A percentile compares a stretch with the other conserved stretches of the same genome.
These are phyloP conservation scores for Usnea hakonensis DNA, from an alignment of 495 filamentous ascomycete genomes.

Conservation along the genomic window DNA sequence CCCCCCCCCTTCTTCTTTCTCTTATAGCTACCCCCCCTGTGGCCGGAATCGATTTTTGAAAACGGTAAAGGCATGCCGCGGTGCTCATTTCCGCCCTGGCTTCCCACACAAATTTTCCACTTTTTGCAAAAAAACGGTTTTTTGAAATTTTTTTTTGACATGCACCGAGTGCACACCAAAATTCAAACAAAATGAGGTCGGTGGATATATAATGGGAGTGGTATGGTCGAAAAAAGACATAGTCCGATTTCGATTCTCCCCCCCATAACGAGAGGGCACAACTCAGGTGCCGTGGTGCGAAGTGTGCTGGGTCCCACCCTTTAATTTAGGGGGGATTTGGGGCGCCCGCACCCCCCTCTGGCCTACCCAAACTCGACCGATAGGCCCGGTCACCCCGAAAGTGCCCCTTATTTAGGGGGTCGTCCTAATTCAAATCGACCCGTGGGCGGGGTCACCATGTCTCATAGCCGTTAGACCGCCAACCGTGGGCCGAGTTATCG, in stretches of 20 bases:
- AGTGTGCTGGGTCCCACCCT: background rate
- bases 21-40: background rate
- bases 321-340: background rate
- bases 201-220: background rate
- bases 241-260: background rate
- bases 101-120: background rate
- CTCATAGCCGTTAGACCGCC: conserved; percentile 15
- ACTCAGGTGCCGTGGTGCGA: background rate
- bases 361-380: background rate
- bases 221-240: background rate
- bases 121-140: conserved; percentile 7
- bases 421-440: background rate
- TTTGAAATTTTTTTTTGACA: conserved; percentile 19
- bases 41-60: background rate
- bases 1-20: too few relatives aligned
- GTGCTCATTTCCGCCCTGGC: background rate
- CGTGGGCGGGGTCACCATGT: background rate
- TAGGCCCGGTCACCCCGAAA: too few relatives aligned
- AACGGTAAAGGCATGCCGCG: background rate
- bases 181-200: background rate
- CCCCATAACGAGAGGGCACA: background rate
- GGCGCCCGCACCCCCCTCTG: background rate
- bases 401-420: background rate
- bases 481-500: conserved; percentile 19
- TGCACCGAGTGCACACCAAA: conserved; percentile 5